Conservation (phyloP, 2,329 filamentous ascomycete genomes). For the Dryadomyces quercivorus region DNA sequence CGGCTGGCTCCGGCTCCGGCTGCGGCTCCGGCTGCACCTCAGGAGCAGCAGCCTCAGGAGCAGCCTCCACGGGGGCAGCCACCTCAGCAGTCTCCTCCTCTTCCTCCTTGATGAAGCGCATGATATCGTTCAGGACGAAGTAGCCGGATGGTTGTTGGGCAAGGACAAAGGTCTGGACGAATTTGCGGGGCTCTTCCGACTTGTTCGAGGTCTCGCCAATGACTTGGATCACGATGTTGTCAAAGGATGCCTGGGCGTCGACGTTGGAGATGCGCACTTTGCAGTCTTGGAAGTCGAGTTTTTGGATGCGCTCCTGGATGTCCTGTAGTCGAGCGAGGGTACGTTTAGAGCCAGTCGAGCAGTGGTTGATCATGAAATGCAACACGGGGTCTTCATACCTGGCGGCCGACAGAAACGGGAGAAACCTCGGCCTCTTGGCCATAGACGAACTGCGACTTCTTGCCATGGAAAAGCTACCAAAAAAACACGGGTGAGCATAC, state of each 20-base stretch:
- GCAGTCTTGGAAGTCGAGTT: conserved; percentile 89
- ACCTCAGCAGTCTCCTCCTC: conserved; percentile 55
- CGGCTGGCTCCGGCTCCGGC: conserved; percentile 25
- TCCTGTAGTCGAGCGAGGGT: conserved; percentile 35
- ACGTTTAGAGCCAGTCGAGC: background rate
- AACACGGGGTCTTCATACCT: conserved; percentile 36
- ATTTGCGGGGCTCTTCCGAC: conserved; percentile 81
- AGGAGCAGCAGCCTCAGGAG: conserved; percentile 8
- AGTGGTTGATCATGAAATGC: background rate
- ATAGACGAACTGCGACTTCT: conserved; percentile 88
- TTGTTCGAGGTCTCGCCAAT: conserved; percentile 98
- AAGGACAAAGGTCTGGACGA: conserved; percentile 94
- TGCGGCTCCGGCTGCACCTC: conserved; percentile 21
- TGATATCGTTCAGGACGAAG: conserved; percentile 97
- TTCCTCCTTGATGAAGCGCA: conserved; percentile 82
- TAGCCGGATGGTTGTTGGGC: conserved; percentile 94
- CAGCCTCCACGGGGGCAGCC: conserved; percentile 18
- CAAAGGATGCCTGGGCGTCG: conserved; percentile 83
- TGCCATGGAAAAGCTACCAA: conserved; percentile 78
- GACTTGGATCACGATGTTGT: conserved; percentile 94
- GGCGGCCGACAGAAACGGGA: conserved; percentile 74
- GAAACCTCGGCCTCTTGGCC: conserved; percentile 84
- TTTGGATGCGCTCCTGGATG: conserved; percentile 89
- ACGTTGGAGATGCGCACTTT: conserved; percentile 98
- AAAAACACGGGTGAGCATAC: background rate